phyloP scores from a whole-genome alignment of 306 rosid genomes.

The Aeschynomene evenia region DNA sequence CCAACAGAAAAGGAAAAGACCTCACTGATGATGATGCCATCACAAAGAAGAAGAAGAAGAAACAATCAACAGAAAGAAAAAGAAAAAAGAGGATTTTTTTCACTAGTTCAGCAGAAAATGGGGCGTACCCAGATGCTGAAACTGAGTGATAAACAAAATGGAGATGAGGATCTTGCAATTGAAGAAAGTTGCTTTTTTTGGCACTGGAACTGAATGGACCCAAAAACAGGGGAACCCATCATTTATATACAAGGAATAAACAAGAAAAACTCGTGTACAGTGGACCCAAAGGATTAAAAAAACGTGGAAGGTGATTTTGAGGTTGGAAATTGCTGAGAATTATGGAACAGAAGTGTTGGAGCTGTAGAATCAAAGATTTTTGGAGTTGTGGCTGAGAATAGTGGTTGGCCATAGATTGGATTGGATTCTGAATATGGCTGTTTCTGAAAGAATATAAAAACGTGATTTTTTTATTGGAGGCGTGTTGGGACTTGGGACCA shows the following conservation, averaged over 20 bases:
- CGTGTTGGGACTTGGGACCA: slow-evolving; percentile 16
- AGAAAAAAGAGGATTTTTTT: not conserved
- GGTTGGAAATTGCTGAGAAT: not conserved
- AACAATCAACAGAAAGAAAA: not conserved
- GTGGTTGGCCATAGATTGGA: not conserved
- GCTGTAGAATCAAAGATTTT: not conserved
- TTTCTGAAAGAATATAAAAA: not conserved
- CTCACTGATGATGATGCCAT: slow-evolving; percentile 56
- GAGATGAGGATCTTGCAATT: not conserved
- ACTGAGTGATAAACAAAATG: not conserved
- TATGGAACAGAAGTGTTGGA: not conserved
- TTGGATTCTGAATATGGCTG: not conserved
- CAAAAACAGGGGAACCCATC: not conserved
- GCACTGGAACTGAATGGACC: not conserved
- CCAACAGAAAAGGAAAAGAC: slow-evolving; percentile 41
- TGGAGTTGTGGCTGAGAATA: not conserved
- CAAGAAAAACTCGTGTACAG: not conserved
- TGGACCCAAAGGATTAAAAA: not conserved
- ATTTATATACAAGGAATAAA: not conserved
- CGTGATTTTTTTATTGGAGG: not conserved
- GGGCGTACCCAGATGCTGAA: not conserved
- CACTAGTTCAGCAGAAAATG: not conserved
- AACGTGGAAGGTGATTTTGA: not conserved
- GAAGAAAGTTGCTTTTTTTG: not conserved
- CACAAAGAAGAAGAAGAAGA: not conserved